phyloP scores from a whole-genome alignment of 306 rosid species.

The Fragaria nilgerrensis region DNA sequence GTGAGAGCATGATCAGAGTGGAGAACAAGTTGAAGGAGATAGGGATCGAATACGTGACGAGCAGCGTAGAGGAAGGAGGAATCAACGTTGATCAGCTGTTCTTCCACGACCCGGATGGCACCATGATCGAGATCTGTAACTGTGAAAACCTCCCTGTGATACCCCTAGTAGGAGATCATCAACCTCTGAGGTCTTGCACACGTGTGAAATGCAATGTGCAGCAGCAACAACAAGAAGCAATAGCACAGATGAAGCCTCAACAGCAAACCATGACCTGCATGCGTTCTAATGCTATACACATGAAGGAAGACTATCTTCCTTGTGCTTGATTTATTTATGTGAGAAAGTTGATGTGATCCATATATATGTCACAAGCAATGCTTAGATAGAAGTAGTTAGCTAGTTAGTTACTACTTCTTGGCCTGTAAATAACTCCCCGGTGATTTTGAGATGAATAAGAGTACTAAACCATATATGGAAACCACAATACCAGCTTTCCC shows the following conservation, averaged over 20 bases:
- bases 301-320: conserved; percentile 14
- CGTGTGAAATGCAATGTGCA: conserved; percentile 38
- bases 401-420: background rate
- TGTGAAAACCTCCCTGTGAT: conserved; percentile 71
- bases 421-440: background rate
- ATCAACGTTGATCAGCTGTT: conserved; percentile 68
- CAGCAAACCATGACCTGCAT: conserved; percentile 18
- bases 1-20: conserved; percentile 58
- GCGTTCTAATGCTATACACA: background rate
- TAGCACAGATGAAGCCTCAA: conserved; percentile 12
- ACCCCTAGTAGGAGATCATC: conserved; percentile 32
- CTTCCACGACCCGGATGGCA: conserved; percentile 85
- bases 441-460: background rate
- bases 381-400: background rate
- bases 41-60: conserved; percentile 57
- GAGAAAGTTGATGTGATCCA: conserved; percentile 5
- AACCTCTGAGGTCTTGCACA: conserved; percentile 34
- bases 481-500: background rate
- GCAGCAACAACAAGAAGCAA: conserved; percentile 21
- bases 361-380: background rate
- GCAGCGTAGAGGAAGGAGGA: conserved; percentile 61
- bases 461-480: background rate
- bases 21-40: conserved; percentile 59
- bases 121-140: conserved; percentile 79
- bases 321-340: conserved; percentile 10